Evolutionary conservation across 139 green algal genomes (phyloP), one percentile per base, ranked within the genome.

Genomic region (Mesotaenium endlicherianum): DNA sequence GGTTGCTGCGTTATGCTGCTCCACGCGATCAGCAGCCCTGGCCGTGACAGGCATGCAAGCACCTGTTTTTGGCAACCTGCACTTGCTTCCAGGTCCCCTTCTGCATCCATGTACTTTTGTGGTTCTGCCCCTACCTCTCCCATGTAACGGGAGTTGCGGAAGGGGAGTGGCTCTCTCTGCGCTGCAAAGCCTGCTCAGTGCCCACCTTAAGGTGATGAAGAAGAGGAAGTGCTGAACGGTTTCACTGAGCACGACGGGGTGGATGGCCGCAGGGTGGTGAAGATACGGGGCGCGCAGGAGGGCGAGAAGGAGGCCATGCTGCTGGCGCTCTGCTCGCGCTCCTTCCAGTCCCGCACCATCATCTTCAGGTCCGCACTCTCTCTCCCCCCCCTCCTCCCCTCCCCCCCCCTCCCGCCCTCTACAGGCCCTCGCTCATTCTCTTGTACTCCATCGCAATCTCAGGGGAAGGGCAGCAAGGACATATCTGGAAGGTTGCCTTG

Each of bases 241-340:
- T 64, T 64, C 20, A 64, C 16, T 44, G 34, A 11, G 34, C 14
- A 75, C 64, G 14, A 75, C 16, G 64, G 11, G 64, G 26, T 77
- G 4, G 0, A 1, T 41, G 3, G 55, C 20, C 14, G 53, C 75
- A 86, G 82, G 91, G 89, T 98, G 17, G 87, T 98, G 30, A 89
- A 93, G 11, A 83, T 98, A 40, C 95, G 94, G 90, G 91, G 89
- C 17, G 26, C 69, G 44, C 67, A 77, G 40, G 90, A 83, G 38
- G 87, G 80, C 0, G 78, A 92, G 16, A 97, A 97, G 85, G 96
- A 99, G 88, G 94, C 95, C 1, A 77, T 92, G 40, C 92, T 98
- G 60, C 88, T 98, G 58, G 91, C 94, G 5, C 88, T 99, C 67
- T 94, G 91, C 76, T 60, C 87, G 0, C 88, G 93, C 45, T 84